Conservation (phyloP, 202 grass and related monocot species). For the Bolboschoenoplectus hybrid region DNA sequence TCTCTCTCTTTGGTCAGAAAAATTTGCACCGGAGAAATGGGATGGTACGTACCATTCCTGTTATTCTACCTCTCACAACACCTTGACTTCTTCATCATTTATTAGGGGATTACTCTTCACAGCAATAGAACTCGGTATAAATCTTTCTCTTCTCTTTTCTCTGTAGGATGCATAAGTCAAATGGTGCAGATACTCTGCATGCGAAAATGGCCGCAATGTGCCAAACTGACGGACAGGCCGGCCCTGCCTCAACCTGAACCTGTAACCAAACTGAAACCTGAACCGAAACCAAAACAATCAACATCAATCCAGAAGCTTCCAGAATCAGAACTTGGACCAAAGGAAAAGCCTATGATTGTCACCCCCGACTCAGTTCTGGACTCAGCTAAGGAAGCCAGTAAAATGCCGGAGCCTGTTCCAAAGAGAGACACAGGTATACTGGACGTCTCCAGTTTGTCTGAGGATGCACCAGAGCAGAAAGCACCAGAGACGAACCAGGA, state of each 20-base stretch:
- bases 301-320: conserved; percentile 14
- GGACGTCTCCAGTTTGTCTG: conserved; percentile 3
- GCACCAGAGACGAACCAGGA: conserved; percentile 6
- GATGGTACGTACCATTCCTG: background rate
- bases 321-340: background rate
- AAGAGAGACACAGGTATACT: background rate
- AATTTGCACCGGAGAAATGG: conserved; percentile 50
- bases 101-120: background rate
- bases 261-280: background rate
- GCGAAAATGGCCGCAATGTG: background rate
- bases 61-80: conserved; percentile 2
- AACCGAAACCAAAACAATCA: background rate
- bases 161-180: conserved; percentile 24
- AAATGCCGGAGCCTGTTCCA: background rate
- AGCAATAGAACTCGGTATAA: conserved; percentile 10
- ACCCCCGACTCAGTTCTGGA: conserved; percentile 34
- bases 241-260: conserved; percentile 15
- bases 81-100: conserved; percentile 11
- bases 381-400: background rate
- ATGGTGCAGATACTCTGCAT: conserved; percentile 33
- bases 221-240: background rate
- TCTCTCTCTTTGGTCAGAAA: conserved; percentile 72
- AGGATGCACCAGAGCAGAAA: conserved; percentile 27
- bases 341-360: background rate
- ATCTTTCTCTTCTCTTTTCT: conserved; percentile 5